Conservation (phyloP, 495 filamentous ascomycete species). For the Tuber melanosporum region DNA sequence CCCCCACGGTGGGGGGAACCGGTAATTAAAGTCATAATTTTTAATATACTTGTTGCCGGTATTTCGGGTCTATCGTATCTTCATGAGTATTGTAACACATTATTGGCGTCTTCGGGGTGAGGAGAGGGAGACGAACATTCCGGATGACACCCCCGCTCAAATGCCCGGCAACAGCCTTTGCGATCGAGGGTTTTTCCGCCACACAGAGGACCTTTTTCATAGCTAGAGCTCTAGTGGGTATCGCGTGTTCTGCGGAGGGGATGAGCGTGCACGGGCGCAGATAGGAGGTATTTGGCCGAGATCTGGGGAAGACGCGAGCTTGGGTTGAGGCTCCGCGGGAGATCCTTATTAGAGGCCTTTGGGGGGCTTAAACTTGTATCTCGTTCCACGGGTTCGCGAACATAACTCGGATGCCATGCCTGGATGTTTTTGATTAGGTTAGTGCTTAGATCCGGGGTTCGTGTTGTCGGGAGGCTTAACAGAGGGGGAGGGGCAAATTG, state of each 20-base stretch:
- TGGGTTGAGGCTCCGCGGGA: not conserved
- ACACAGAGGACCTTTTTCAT: constrained; percentile 64
- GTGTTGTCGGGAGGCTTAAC: not conserved
- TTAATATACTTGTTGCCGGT: constrained; percentile 69
- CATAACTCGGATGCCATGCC: not conserved
- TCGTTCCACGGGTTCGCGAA: not conserved
- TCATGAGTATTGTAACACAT: constrained; percentile 1
- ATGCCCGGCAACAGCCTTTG: constrained; percentile 86
- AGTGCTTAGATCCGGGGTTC: not conserved
- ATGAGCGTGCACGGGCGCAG: not conserved
- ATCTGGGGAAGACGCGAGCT: not conserved
- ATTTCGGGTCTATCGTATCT: constrained; percentile 43
- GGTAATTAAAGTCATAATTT: constrained; percentile 87
- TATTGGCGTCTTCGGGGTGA: not conserved
- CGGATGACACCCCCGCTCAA: constrained; percentile 63
- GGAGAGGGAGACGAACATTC: constrained; percentile 13
- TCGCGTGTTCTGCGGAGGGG: not conserved
- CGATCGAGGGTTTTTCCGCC: constrained; percentile 94
- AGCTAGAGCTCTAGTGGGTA: not conserved
- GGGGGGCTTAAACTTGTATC: not conserved
- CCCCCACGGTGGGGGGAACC: constrained; percentile 77
- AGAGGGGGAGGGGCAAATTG: not conserved
- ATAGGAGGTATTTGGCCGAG: not conserved
- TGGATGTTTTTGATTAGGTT: not conserved
- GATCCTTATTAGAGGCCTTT: not conserved